phyloP scores from a whole-genome alignment of 495 filamentous ascomycete species.

The Clavariopsis aquatica region DNA sequence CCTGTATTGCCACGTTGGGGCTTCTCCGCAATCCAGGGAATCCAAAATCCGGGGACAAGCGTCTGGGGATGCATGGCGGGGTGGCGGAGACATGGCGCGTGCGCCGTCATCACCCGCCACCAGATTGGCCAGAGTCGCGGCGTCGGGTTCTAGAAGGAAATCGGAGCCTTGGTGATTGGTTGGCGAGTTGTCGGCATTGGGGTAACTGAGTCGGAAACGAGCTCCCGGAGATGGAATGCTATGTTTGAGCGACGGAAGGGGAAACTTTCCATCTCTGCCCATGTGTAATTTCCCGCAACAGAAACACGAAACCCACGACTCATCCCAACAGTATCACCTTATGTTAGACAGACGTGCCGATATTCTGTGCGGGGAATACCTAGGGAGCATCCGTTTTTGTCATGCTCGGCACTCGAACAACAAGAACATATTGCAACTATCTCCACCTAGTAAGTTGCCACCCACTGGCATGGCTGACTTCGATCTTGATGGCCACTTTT shows the following conservation, averaged over 20 bases:
- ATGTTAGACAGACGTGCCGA: neutral
- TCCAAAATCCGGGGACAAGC: neutral
- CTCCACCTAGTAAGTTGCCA: too few relatives aligned
- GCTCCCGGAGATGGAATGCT: neutral
- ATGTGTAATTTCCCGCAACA: neutral
- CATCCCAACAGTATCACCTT: neutral
- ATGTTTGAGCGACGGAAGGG: neutral
- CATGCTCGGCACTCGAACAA: neutral
- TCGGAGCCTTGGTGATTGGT: neutral
- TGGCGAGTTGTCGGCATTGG: neutral
- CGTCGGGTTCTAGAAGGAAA: neutral
- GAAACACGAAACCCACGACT: neutral
- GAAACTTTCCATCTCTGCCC: neutral
- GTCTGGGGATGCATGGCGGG: neutral
- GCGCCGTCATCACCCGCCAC: neutral
- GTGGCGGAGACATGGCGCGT: neutral
- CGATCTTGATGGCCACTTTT: too few relatives aligned
- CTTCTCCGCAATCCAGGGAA: neutral
- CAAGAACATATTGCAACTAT: neutral
- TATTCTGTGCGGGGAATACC: neutral
- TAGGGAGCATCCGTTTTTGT: neutral
- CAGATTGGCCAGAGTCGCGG: neutral
- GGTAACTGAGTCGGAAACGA: neutral
- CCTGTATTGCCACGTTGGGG: neutral
- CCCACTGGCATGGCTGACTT: too few relatives aligned